Conservation (phyloP, 2,329 filamentous ascomycete genomes). For the Cercospora sesami region DNA sequence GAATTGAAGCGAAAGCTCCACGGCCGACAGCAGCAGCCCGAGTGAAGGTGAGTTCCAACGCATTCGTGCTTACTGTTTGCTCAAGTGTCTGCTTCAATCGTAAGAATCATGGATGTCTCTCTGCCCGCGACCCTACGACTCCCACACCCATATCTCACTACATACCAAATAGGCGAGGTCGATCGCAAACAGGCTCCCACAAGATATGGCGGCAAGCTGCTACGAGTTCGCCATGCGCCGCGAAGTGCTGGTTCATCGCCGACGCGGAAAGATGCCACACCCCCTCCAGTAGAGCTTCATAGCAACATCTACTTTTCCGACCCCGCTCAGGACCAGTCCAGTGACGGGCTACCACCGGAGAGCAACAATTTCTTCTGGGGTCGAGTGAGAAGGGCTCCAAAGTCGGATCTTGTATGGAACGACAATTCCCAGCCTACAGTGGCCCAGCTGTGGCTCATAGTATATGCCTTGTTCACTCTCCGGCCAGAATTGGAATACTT, state of each 20-base stretch:
- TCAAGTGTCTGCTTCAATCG: not conserved
- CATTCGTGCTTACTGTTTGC: not conserved
- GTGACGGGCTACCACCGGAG: conserved; percentile 32
- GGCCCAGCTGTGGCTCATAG: conserved; percentile 50
- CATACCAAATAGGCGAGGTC: conserved; percentile 41
- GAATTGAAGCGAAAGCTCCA: not conserved
- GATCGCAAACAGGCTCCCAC: conserved; percentile 35
- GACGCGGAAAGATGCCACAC: conserved; percentile 15
- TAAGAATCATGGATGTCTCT: conserved; percentile 7
- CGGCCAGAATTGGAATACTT: conserved; percentile 49
- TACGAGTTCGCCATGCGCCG: conserved; percentile 16
- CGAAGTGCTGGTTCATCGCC: conserved; percentile 12
- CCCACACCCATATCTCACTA: conserved; percentile 50
- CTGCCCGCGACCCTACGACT: conserved; percentile 32
- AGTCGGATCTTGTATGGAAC: conserved; percentile 46
- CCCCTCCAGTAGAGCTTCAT: conserved; percentile 41
- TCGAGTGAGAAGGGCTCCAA: conserved; percentile 47
- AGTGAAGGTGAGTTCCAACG: not conserved
- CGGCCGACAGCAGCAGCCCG: not conserved
- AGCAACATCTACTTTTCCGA: conserved; percentile 39
- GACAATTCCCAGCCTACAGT: conserved; percentile 42
- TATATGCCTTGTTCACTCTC: conserved; percentile 49
- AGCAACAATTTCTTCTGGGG: conserved; percentile 45
- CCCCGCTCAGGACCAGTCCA: conserved; percentile 21
- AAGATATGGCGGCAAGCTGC: conserved; percentile 21